Evolutionary conservation across 805 yeast species (phyloP), one percentile per base, ranked within the genome.

Genomic region (Wickerhamiella musiphila): DNA sequence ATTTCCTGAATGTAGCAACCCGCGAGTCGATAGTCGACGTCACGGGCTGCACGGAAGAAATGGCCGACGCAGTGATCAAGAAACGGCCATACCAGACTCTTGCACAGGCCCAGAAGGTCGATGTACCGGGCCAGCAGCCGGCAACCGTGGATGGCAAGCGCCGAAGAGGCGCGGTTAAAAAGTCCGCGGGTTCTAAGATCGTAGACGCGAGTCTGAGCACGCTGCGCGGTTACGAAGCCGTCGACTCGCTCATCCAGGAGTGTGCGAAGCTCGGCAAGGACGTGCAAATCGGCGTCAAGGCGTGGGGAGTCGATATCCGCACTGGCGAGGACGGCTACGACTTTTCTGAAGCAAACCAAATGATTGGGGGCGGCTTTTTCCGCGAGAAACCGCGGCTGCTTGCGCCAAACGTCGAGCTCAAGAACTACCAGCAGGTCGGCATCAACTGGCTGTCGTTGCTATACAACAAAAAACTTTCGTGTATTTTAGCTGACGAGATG

Each of bases 401-500:
- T 39, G 59, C 81, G 1, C 61, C 59, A 0, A 78, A 69, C 14
- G 62, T 81, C 12, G 68, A 67, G 24, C 61, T 90, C 45, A 90
- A 86, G 47, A 73, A 70, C 47, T 90, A 90, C 53, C 99, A 90
- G 58, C 90, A 83, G 45, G 93, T 84, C n/a, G 99, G 99, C 28
- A 58, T 90, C 32, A 90, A 90, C 52, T 90, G 99, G 99, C 60
- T 90, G 34, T 65, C 73, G 39, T 53, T 86, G 34, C 61, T 90
- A 19, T 90, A 86, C 52, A 70, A 69, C 36, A 71, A 77, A 48
- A 65, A 71, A 12, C 61, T 90, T 35, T 82, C 94, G 5, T 84
- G 98, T 57, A 90, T 90, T 35, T 60, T 90, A 30, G 99, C 98
- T 0, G 99, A 90, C 57, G 99, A 90, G 52, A 90, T 90, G 99